Conservation (phyloP, 2,329 filamentous ascomycete species). For the Ophioceras dolichostomum region DNA sequence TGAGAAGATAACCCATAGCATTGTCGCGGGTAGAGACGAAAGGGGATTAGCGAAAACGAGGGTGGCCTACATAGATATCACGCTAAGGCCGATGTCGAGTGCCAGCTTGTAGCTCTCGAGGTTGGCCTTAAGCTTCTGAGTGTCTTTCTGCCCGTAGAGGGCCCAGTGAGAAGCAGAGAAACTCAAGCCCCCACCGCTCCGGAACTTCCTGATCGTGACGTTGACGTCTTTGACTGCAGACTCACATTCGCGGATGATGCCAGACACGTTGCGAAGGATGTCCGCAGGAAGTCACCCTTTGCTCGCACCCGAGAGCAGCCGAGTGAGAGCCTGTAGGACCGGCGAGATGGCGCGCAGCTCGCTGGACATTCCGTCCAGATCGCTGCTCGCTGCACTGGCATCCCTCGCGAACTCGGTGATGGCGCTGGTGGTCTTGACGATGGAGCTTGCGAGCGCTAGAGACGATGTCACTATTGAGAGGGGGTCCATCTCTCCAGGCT, state of each 20-base stretch:
- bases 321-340: not conserved
- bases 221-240: not conserved
- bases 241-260: not conserved
- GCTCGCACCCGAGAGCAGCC: not conserved
- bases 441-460: not conserved
- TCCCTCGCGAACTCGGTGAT: not conserved
- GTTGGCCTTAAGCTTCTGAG: not conserved
- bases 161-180: not conserved
- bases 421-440: not conserved
- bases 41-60: not conserved
- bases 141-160: not conserved
- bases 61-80: not conserved
- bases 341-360: not conserved
- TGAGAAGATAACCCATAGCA: not conserved
- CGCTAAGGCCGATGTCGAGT: not conserved
- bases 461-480: not conserved
- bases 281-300: not conserved
- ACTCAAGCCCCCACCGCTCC: not conserved
- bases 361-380: not conserved
- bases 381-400: not conserved
- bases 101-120: not conserved
- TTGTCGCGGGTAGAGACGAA: not conserved
- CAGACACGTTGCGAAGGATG: not conserved
- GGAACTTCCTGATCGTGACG: not conserved
- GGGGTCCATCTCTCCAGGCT: too few relatives aligned